Evolutionary conservation across 345 rosid species (phyloP), one percentile per base, ranked within the genome.

Genomic region (Mallotus nudiflorus): DNA sequence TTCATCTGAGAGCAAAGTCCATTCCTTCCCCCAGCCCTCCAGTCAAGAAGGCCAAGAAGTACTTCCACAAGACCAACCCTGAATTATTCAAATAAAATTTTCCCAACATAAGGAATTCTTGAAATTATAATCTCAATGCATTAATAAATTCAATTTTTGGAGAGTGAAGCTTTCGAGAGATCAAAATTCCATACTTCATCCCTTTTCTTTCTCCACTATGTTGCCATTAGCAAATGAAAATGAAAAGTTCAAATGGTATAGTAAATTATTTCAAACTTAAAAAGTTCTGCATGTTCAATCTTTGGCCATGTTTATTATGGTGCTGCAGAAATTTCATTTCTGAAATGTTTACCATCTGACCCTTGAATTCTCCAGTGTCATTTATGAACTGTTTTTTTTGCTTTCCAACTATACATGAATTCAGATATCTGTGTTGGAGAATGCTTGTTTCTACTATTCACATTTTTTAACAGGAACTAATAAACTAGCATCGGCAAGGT

Each of bases 1-100:
- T 92, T 95, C 99, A 95, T 88, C 64, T 92, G 97, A 63, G 94
- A 77, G 75, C 90, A 86, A 22, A 92, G 88, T 39, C 98, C 98
- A 74, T 85, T 85, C 69, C 91, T 88, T 57, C 99, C 97, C 2
- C 96, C 98, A 31, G 94, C 83, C 70, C 98, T 89, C 99, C 99
- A 92, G 77, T 95, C 99, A 81, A 95, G 97, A 73, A 95, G 86
- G 61, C 97, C 99, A 59, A 95, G 97, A 73, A 95, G 97, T 61
- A 95, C 91, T 62, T 92, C 98, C 54, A 92, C 89, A 66, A 95
- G 96, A 62, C 97, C 99, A 63, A 86, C 99, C 88, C 99, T 95
- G 72, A 76, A 81, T 69, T 9, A 40, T 49, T 48, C 45, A 67
- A 57, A 29, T 62, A 50, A 63, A 51, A 27, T 29, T 11, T 14